Evolutionary conservation across 805 yeast genomes (phyloP).

Genomic region (Yarrowia yakushimensis): DNA sequence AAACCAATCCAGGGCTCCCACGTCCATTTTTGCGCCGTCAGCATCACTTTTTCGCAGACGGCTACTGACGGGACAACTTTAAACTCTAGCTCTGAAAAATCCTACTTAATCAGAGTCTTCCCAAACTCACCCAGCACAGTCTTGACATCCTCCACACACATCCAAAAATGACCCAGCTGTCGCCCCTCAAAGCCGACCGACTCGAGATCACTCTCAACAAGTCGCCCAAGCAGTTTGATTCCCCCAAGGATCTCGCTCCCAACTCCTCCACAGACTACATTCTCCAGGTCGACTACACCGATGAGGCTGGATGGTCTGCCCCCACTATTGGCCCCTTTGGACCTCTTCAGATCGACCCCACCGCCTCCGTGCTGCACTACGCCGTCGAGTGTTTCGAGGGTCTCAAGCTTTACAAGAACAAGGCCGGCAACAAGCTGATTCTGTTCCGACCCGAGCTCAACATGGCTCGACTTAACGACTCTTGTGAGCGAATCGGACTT

Average conservation of each 20-base stretch:
- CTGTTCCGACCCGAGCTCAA: slow-evolving; percentile 89
- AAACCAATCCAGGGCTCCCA: not conserved
- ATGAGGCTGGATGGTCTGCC: slow-evolving; percentile 72
- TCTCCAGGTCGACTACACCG: slow-evolving; percentile 80
- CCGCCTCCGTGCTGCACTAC: slow-evolving; percentile 87
- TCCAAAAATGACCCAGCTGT: slow-evolving; percentile 27
- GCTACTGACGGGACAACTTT: slow-evolving; percentile 10
- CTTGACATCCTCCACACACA: not conserved
- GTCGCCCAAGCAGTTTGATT: slow-evolving; percentile 53
- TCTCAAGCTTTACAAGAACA: slow-evolving; percentile 78
- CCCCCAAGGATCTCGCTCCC: slow-evolving; percentile 62
- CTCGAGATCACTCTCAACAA: slow-evolving; percentile 47
- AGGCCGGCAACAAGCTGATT: slow-evolving; percentile 53
- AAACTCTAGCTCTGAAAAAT: slow-evolving; percentile 15
- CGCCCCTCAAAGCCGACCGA: slow-evolving; percentile 55
- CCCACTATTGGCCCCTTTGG: slow-evolving; percentile 88
- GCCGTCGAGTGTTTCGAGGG: slow-evolving; percentile 96
- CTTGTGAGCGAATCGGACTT: slow-evolving; percentile 83
- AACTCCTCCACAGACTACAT: slow-evolving; percentile 81
- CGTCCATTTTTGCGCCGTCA: no score
- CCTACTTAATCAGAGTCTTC: not conserved
- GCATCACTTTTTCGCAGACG: not conserved
- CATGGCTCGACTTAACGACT: slow-evolving; percentile 84
- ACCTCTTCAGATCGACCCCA: slow-evolving; percentile 73
- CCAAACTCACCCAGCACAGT: not conserved